Evolutionary conservation across 2,329 filamentous ascomycete species (phyloP), one percentile per base, ranked within the genome.

Genomic region (Hortaea werneckii): DNA sequence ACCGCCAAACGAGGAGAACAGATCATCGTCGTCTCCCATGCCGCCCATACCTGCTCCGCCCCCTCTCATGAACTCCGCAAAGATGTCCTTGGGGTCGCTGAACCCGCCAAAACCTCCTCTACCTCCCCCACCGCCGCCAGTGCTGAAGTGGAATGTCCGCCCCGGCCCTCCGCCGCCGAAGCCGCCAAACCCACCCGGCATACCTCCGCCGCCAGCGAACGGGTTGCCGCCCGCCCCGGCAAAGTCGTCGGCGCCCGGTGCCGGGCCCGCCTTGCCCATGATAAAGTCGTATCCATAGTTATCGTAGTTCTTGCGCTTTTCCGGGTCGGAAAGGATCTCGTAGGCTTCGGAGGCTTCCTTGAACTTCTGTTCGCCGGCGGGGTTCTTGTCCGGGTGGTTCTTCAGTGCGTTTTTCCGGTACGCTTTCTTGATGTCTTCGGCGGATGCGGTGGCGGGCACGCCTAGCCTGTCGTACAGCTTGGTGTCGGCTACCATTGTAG

Each of bases 341-440:
- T 95, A 98, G 47, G 92, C 92, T 71, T 96, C 89, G 1, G 88
- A 95, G 54, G 88, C 85, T 66, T 96, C 92, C 71, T 98, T 98
- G 76, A 98, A 98, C 69, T 90, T 95, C 65, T 96, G 92, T 50
- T 80, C 75, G 6, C 90, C 87, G 43, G 80, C 71, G 29, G 88
- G 81, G 76, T 96, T 98, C 76, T 96, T 98, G 74, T 98, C 92
- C 5, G 92, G 92, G 63, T 98, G 92, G 70, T 81, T 89, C 54
- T 65, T 65, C 37, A 96, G 70, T 45, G 90, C 90, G 46, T 82
- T 78, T 75, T 95, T 95, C 52, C 85, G 79, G 67, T 95, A 95
- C 48, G 82, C 92, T 66, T 96, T 98, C 67, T 95, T 96, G 65
- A 98, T 94, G 54, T 96, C 90, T 63, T 95, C 90, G 68, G 94